Evolutionary conservation across 768 basidiomycete species (phyloP).

Genomic region (Lentinula aciculospora): DNA sequence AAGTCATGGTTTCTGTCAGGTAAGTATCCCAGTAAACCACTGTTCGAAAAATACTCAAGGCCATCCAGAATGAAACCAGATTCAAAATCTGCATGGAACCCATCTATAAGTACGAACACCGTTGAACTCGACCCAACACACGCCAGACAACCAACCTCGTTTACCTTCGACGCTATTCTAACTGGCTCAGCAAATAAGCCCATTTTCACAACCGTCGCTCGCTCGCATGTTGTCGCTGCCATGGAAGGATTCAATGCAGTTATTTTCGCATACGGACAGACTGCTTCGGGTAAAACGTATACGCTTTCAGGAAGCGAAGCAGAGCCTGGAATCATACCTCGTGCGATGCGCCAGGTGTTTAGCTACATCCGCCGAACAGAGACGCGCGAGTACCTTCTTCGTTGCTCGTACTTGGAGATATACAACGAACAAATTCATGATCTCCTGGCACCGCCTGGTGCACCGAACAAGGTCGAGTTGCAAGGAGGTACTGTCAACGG

Average conservation of each 20-base stretch:
- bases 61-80: conserved; percentile 55
- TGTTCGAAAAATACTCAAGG: not conserved
- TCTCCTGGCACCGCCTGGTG: conserved; percentile 67
- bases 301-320: conserved; percentile 68
- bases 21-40: not conserved
- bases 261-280: conserved; percentile 93
- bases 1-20: conserved; percentile 84
- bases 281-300: conserved; percentile 58
- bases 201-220: conserved; percentile 69
- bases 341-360: conserved; percentile 91
- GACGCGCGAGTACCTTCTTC: conserved; percentile 84
- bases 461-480: conserved; percentile 61
- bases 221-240: conserved; percentile 79
- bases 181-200: conserved; percentile 78
- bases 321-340: conserved; percentile 92
- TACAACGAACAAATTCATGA: conserved; percentile 93
- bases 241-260: conserved; percentile 98
- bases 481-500: conserved; percentile 55
- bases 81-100: conserved; percentile 50
- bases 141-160: conserved; percentile 38
- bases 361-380: conserved; percentile 72
- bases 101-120: conserved; percentile 34
- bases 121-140: conserved; percentile 59
- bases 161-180: conserved; percentile 71
- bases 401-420: conserved; percentile 95